Base-by-base conservation (phyloP, 768 basidiomycete species). In the Krasilnikovozyma curviuscula region DNA sequence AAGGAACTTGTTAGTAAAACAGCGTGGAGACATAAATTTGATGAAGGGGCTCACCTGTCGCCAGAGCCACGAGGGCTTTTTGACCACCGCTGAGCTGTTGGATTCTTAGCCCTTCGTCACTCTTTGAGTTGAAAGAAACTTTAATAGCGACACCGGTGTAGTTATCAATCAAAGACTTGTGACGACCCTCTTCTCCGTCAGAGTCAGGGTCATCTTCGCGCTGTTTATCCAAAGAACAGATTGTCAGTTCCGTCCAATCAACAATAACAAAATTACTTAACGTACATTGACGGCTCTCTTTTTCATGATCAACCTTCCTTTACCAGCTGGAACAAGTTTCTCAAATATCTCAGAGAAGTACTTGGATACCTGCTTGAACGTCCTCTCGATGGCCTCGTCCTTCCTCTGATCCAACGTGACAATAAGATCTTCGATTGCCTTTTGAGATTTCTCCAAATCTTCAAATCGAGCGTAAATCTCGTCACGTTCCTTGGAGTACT, bases 301-400 rank as follows among this genome's bases (percentile, higher is more conserved):
- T 64, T 93, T 86, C 55, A 98, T 98, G 57, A 95, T 85, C 53
- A 98, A 65, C 35, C 81, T 66, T 0, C 93, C 93, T 34, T 81
- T 72, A 16, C 93, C 93, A 42, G 83, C 84, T 18, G 93, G 91
- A 0, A 98, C 93, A 18, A 98, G 71, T 62, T 78, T 83, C 67
- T 88, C 88, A 62, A 98, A 97, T 16, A 97, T 88, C 51, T 95
- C 85, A 61, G 83, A 84, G 61, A 98, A 98, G 65, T 93, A 89
- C 53, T 76, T 85, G 21, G 86, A 86, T 2, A 97, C 93, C 61
- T 97, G 86, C 66, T 91, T 91, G 67, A 98, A 98, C 8, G 91
- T 97, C 40, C 91, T 71, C 64, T 97, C 91, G 55, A 98, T 97
- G 6, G 93, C 93, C 62, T 97, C 93, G 57, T 98, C 93, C 63